These are phyloP conservation scores for Kuraishia molischiana DNA, from an alignment of 805 yeast species.

Conservation along the genomic window DNA sequence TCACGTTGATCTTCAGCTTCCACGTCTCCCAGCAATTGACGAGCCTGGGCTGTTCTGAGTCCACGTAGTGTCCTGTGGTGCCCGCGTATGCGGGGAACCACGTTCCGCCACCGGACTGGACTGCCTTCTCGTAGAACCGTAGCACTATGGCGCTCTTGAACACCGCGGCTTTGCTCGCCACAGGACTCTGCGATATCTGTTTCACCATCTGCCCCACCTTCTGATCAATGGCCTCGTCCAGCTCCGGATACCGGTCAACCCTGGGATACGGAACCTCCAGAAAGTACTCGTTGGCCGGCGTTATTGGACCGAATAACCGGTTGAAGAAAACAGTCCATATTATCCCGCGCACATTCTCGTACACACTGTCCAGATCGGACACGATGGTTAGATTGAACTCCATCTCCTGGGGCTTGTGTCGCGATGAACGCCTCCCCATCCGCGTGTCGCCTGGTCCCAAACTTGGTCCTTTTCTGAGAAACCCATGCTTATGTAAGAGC, in stretches of 20 bases:
- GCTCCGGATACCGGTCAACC: slow-evolving; percentile 30
- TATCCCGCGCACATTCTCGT: slow-evolving; percentile 50
- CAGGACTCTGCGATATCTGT: slow-evolving; percentile 5
- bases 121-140: slow-evolving; percentile 15
- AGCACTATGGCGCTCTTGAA: slow-evolving; percentile 22
- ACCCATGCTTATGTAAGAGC: no score
- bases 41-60: no score
- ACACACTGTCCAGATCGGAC: slow-evolving; percentile 42
- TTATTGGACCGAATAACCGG: slow-evolving; percentile 55
- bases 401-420: no score
- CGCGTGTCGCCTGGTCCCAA: no score
- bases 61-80: slow-evolving; percentile 24
- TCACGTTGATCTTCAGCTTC: slow-evolving; percentile 41
- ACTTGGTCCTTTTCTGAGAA: no score
- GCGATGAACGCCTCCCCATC: no score
- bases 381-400: slow-evolving; percentile 36
- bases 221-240: slow-evolving; percentile 31
- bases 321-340: slow-evolving; percentile 62
- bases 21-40: slow-evolving; percentile 61
- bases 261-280: slow-evolving; percentile 51
- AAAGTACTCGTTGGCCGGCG: slow-evolving; percentile 46
- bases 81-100: background rate
- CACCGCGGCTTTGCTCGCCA: slow-evolving; percentile 5
- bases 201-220: slow-evolving; percentile 21
- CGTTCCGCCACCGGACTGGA: background rate